Evolutionary conservation across 257 asterid genomes (phyloP).

Genomic region (Solanum tarijense): DNA sequence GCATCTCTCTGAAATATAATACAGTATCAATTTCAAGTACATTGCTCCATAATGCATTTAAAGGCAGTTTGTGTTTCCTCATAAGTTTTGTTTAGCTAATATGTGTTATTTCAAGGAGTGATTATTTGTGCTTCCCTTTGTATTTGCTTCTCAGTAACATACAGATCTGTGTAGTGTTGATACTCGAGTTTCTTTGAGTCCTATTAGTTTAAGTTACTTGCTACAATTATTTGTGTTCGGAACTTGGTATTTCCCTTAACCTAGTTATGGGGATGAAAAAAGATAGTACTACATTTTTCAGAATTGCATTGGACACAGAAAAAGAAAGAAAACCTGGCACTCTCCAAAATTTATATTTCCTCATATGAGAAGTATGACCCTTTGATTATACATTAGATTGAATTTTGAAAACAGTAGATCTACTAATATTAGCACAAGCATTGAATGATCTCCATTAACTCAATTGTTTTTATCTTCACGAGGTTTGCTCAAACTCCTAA

Average conservation of each 20-base stretch:
- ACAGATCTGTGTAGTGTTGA: not conserved
- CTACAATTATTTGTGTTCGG: not conserved
- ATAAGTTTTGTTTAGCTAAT: not conserved
- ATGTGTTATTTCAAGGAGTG: not conserved
- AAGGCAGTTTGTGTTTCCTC: not conserved
- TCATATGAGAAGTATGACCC: not conserved
- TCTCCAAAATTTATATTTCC: not conserved
- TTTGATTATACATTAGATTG: not conserved
- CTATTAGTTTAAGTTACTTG: not conserved
- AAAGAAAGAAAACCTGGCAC: not conserved
- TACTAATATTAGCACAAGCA: not conserved
- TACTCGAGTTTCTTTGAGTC: not conserved
- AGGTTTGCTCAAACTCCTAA: not conserved
- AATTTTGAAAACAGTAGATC: not conserved
- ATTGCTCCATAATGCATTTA: not conserved
- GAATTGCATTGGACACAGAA: not conserved
- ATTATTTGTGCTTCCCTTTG: not conserved
- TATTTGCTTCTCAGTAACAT: not conserved
- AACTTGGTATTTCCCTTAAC: not conserved
- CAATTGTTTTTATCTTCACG: not conserved
- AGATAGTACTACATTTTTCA: not conserved
- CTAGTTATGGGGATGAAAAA: not conserved
- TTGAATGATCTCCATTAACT: not conserved
- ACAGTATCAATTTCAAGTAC: not conserved
- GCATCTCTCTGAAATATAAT: conserved; percentile 2